Conservation (phyloP, 768 basidiomycete species). For the Suillus alpinus region DNA sequence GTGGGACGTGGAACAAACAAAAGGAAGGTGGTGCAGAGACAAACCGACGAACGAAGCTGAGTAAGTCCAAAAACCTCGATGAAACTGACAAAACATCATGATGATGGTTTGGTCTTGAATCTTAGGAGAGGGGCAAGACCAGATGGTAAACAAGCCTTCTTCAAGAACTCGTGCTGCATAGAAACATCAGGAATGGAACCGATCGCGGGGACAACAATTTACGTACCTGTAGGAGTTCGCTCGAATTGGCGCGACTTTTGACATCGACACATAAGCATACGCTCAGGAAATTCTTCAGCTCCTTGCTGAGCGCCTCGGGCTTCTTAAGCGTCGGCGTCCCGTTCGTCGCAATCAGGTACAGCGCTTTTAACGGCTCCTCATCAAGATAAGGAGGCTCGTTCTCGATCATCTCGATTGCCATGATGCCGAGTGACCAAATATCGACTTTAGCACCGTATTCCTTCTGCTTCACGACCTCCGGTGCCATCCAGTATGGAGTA, state of each 20-base stretch:
- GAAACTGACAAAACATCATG: constrained; percentile 15
- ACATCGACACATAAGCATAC: constrained; percentile 99
- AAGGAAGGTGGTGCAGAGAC: constrained; percentile 3
- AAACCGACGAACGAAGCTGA: constrained; percentile 1
- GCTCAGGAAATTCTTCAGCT: constrained; percentile 93
- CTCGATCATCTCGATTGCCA: constrained; percentile 99
- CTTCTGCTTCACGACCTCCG: constrained; percentile 97
- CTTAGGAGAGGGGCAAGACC: constrained; percentile 85
- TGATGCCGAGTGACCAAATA: constrained; percentile 96
- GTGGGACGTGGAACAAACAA: constrained; percentile 5
- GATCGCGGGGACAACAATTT: neutral
- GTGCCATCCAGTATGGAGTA: constrained; percentile 98
- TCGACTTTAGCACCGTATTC: constrained; percentile 97
- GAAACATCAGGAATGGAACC: constrained; percentile 7
- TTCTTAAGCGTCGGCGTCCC: constrained; percentile 98
- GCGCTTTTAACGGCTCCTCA: constrained; percentile 90
- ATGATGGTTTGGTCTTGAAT: constrained; percentile 64
- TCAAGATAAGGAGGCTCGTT: constrained; percentile 95
- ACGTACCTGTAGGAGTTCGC: constrained; percentile 79
- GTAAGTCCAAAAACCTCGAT: constrained; percentile 3
- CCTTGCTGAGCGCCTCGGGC: constrained; percentile 86
- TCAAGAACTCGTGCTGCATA: constrained; percentile 87
- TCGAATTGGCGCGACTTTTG: constrained; percentile 84
- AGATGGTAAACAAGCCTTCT: constrained; percentile 78
- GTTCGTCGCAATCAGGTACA: constrained; percentile 96